Evolutionary conservation across 2,329 filamentous ascomycete species (phyloP).

Genomic region (Tolypocladium nubicola): DNA sequence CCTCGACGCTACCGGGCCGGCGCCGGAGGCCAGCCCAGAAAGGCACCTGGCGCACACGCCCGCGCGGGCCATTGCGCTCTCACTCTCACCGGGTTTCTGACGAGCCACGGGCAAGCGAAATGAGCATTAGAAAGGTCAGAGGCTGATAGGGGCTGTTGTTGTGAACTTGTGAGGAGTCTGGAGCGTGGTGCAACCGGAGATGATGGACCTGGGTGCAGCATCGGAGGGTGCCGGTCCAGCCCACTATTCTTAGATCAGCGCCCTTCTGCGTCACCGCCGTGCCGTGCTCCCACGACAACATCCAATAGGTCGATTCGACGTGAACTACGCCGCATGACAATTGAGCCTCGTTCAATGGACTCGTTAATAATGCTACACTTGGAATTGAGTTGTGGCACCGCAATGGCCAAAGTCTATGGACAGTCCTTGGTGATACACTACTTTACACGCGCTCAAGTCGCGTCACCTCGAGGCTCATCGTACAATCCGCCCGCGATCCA

Average conservation of each 20-base stretch:
- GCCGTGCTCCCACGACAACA: not conserved
- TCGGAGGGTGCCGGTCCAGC: not conserved
- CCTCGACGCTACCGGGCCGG: not conserved
- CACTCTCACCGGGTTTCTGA: not conserved
- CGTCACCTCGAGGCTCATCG: not conserved
- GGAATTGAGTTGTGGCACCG: conserved; percentile 7
- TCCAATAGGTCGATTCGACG: not conserved
- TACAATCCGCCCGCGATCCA: not conserved
- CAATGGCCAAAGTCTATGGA: not conserved
- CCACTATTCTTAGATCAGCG: not conserved
- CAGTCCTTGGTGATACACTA: not conserved
- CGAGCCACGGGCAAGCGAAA: not conserved
- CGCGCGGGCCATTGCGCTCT: not conserved
- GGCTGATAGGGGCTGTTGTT: not conserved
- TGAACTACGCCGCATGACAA: not conserved
- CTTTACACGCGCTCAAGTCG: not conserved
- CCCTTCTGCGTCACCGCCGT: not conserved
- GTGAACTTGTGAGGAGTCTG: not conserved
- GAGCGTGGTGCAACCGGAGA: not conserved
- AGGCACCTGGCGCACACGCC: not conserved
- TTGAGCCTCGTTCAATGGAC: too few species aligned
- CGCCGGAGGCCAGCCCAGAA: not conserved
- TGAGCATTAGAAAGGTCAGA: not conserved
- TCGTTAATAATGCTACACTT: not conserved
- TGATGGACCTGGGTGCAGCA: not conserved